Conservation (phyloP, 768 basidiomycete species). For the Leucosporidium yakuticum region DNA sequence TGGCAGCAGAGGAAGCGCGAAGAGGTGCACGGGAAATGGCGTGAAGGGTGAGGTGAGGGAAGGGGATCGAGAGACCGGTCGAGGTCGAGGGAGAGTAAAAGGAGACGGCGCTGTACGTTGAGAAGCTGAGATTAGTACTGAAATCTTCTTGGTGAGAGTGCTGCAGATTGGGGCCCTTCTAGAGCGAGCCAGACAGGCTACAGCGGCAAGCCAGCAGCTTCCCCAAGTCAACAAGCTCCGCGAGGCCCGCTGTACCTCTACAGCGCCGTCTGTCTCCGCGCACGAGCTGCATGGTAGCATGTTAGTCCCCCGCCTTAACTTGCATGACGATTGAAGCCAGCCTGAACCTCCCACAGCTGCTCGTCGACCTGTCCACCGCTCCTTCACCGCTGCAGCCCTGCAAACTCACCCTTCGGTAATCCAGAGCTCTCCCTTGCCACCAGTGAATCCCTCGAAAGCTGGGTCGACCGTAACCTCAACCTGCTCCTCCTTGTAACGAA, state of each 20-base stretch:
- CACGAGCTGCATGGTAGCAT: too few relatives aligned
- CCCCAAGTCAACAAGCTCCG: too few relatives aligned
- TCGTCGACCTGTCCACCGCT: background rate
- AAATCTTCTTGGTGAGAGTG: too few relatives aligned
- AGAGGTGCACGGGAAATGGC: slow-evolving; percentile 69
- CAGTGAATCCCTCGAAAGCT: slow-evolving; percentile 56
- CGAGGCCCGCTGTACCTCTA: too few relatives aligned
- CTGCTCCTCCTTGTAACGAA: slow-evolving; percentile 66
- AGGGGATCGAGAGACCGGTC: slow-evolving; percentile 74
- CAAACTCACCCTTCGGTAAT: slow-evolving; percentile 70
- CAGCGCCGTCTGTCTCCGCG: too few relatives aligned
- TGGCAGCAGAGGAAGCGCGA: background rate
- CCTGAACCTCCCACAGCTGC: too few relatives aligned
- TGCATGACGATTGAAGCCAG: too few relatives aligned
- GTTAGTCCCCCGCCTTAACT: too few relatives aligned
- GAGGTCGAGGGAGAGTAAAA: slow-evolving; percentile 63
- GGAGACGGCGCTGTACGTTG: slow-evolving; percentile 56
- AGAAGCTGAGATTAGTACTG: too few relatives aligned
- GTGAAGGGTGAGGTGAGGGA: slow-evolving; percentile 86
- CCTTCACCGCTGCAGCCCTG: background rate
- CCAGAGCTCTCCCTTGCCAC: slow-evolving; percentile 63
- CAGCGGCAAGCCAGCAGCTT: too few relatives aligned
- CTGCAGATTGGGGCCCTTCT: too few relatives aligned
- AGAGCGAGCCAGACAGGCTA: too few relatives aligned
- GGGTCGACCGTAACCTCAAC: slow-evolving; percentile 69